Evolutionary conservation across 345 rosid species (phyloP), one percentile per base, ranked within the genome.

Genomic region (Populus tremula): DNA sequence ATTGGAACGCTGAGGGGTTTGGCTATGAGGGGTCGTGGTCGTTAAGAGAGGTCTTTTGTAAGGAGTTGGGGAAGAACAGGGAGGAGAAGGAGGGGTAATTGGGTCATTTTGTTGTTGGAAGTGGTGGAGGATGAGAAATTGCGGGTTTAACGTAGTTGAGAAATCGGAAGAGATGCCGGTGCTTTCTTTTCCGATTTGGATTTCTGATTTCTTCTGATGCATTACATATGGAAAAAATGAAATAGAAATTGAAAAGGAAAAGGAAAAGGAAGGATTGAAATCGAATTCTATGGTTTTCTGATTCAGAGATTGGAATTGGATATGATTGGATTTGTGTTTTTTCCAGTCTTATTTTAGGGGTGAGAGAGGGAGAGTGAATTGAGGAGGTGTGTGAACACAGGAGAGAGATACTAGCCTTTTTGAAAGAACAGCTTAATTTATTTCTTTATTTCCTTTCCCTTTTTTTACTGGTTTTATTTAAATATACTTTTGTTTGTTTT

Each of bases 201-300:
- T 88, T 89, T 94, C 97, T 76, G 98, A 94, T 89, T 91, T 94
- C 95, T 94, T 94, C 88, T 91, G 98, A 94, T 93, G 98, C 98
- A 94, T 94, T 87, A 93, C 92, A 90, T 87, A 82, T 27, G 81
- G 31, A 33, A 63, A 62, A 11, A 43, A 43, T 11, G 13, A 43
- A 9, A 11, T 10, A 13, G 47, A 43, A 10, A 43, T 43, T 43
- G 47, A 33, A 33, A 33, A 33, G 35, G 35, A 33, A 33, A 33
- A 33, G 33, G 33, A 33, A 33, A 4, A 4, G 35, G 35, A 33
- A 9, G 47, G 14, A 27, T 29, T 31, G 68, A 13, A 65, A 65
- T 65, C 6, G n/a, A 14, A 33, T 64, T 64, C 38, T 12, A 31
- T 29, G 41, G n/a, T n/a, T 56, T 56, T 56, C 23, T 29, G 63